Evolutionary conservation across 129 eudicot genomes (phyloP).

Genomic region (Arctium minus): DNA sequence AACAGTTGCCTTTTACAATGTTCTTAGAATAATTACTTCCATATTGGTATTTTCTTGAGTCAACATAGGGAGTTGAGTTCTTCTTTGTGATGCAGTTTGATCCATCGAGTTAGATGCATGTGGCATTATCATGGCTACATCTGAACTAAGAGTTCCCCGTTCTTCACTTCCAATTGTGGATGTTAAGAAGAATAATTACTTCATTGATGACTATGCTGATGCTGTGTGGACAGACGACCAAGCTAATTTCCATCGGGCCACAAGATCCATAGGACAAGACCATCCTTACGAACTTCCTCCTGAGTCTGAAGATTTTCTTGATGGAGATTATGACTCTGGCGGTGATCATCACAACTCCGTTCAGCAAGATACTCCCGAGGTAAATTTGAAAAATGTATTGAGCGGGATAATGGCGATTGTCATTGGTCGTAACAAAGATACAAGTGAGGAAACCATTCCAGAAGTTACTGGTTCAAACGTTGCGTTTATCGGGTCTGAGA

Average conservation of each 20-base stretch:
- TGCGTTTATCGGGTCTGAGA: conserved; percentile 72
- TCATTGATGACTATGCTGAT: conserved; percentile 52
- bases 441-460: conserved; percentile 12
- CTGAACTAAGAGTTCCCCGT: conserved; percentile 43
- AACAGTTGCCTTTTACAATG: background rate
- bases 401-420: conserved; percentile 75
- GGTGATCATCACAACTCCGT: conserved; percentile 35
- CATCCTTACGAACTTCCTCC: conserved; percentile 24
- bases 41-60: background rate
- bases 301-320: conserved; percentile 58
- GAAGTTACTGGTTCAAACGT: conserved; percentile 48
- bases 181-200: conserved; percentile 42
- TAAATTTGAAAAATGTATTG: conserved; percentile 79
- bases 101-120: background rate
- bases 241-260: conserved; percentile 8
- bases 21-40: background rate
- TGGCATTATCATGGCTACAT: conserved; percentile 39
- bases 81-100: conserved; percentile 11
- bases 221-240: conserved; percentile 48
- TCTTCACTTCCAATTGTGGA: conserved; percentile 44
- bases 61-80: background rate
- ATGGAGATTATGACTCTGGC: conserved; percentile 49
- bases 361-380: conserved; percentile 55
- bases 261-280: conserved; percentile 22
- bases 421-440: conserved; percentile 69